phyloP scores from a whole-genome alignment of 805 yeast genomes.

The Yarrowia bubula region DNA sequence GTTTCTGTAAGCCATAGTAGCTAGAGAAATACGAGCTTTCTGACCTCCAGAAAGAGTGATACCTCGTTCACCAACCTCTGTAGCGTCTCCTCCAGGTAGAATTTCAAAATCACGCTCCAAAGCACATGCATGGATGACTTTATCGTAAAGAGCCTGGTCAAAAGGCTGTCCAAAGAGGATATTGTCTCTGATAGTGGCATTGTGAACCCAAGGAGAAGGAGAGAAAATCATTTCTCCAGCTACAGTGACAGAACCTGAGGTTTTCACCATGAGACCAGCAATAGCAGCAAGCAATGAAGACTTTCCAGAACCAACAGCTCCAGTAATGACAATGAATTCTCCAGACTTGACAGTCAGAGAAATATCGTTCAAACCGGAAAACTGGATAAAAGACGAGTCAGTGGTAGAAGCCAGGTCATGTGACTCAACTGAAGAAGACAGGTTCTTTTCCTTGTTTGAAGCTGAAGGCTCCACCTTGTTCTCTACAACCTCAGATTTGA shows the following conservation, averaged over 20 bases:
- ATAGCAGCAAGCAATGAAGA: slow-evolving; percentile 62
- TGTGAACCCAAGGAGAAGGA: slow-evolving; percentile 73
- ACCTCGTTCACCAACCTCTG: slow-evolving; percentile 83
- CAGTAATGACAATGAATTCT: slow-evolving; percentile 66
- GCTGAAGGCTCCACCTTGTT: slow-evolving; percentile 25
- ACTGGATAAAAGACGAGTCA: slow-evolving; percentile 36
- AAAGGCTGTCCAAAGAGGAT: slow-evolving; percentile 62
- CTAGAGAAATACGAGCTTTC: slow-evolving; percentile 74
- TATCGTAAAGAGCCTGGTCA: slow-evolving; percentile 49
- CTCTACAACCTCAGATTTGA: slow-evolving; percentile 39
- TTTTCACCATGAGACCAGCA: slow-evolving; percentile 61
- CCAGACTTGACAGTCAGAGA: slow-evolving; percentile 52
- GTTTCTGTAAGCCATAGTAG: slow-evolving; percentile 69
- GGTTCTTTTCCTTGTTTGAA: slow-evolving; percentile 4
- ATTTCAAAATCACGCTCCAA: slow-evolving; percentile 59
- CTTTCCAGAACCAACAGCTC: slow-evolving; percentile 72
- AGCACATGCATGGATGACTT: slow-evolving; percentile 60
- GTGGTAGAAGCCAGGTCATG: background rate
- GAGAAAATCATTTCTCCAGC: slow-evolving; percentile 50
- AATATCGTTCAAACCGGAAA: slow-evolving; percentile 42
- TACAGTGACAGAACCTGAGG: slow-evolving; percentile 47
- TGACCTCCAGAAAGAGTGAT: slow-evolving; percentile 83
- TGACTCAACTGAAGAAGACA: background rate
- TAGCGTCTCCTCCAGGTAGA: slow-evolving; percentile 67
- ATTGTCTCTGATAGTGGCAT: slow-evolving; percentile 67